Conservation (phyloP, 179 eudicot genomes). For the Nepenthes alata region DNA sequence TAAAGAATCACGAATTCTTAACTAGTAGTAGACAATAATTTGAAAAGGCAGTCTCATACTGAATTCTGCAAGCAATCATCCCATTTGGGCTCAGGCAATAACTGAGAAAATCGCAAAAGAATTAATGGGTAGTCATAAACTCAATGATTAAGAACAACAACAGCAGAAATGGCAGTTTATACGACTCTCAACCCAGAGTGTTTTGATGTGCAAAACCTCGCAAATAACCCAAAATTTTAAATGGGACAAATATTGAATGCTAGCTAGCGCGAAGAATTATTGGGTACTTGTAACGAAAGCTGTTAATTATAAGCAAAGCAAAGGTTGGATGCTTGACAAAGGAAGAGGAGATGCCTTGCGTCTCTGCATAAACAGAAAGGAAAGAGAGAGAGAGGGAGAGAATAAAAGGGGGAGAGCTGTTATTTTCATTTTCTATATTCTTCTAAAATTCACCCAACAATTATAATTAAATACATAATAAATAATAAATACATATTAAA, state of each 20-base stretch:
- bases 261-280: too few species aligned
- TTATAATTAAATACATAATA: too few species aligned
- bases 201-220: slow-evolving; percentile 16
- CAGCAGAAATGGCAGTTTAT: slow-evolving; percentile 8
- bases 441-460: too few species aligned
- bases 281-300: slow-evolving; percentile 4
- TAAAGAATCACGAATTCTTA: not conserved
- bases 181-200: slow-evolving; percentile 10
- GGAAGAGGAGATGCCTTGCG: slow-evolving; percentile 59
- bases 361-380: slow-evolving; percentile 4
- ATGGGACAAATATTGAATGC: slow-evolving; percentile 7
- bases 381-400: slow-evolving; percentile 9
- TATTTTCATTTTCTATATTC: too few species aligned
- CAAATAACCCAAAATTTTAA: slow-evolving; percentile 45
- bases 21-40: not conserved
- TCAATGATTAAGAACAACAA: not conserved
- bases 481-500: too few species aligned
- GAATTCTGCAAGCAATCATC: too few species aligned
- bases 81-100: too few species aligned
- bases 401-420: slow-evolving; percentile 9
- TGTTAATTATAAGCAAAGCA: slow-evolving; percentile 69
- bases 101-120: not conserved
- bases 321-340: slow-evolving; percentile 50
- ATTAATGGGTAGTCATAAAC: not conserved
- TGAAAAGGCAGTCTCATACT: slow-evolving; percentile 8